Evolutionary conservation across 164 flowering plant genomes (phyloP), one percentile per base, ranked within the genome.

Genomic region (Brasenia schreberi): DNA sequence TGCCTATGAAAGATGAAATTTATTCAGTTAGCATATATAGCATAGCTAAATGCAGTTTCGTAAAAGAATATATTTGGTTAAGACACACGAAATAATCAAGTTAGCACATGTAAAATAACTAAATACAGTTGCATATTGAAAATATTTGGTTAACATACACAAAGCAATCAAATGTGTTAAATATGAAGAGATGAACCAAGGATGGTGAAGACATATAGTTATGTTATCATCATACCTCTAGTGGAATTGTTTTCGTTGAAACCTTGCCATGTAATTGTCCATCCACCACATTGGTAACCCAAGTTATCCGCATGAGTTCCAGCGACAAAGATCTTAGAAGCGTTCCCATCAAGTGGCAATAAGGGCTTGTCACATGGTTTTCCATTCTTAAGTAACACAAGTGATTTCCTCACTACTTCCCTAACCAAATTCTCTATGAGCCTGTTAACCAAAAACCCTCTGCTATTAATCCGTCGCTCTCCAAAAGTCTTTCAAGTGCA

Each of bases 211-310:
- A 49, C 56, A 49, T 49, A 14, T 6, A 49, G 10, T 6, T 45
- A 12, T 11, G 16, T 49, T 9, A 49, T 6, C 56, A 49, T 9
- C 9, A 33, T 72, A 76, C 78, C 75, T 7, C 7, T 42, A 3
- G 75, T 76, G 64, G 63, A 69, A 71, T 49, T 49, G 12, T 82
- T 84, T 65, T 82, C 97, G 70, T 89, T 77, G 42, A 18, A 61
- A 23, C 81, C 78, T 45, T 78, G 81, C 78, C 78, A 78, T 18
- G 33, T 6, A 53, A 73, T 69, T 5, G 81, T 75, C 81, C 78
- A 78, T 7, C 81, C 81, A 1, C 81, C 81, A 39, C 81, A 78
- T 52, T 78, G 81, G 43, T 66, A 73, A 4, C 81, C 78, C 72
- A 78, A 69, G 66, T 78, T 73, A 45, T 75, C 64, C 9, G 78